Base-by-base conservation (phyloP, 352 stramenopile species). In the Phytophthora megakarya region DNA sequence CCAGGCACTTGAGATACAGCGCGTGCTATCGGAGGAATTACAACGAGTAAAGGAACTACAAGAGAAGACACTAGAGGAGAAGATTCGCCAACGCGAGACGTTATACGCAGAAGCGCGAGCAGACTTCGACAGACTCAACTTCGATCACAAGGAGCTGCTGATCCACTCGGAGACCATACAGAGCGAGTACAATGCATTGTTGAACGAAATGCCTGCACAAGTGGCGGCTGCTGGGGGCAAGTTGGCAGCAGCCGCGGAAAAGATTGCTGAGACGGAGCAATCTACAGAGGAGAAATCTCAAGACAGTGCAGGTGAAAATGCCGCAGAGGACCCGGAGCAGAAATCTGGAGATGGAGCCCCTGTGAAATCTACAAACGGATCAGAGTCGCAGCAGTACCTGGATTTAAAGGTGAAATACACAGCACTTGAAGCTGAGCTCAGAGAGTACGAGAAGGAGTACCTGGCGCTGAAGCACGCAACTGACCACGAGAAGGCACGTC, bases 81-180 rank as follows among this genome's bases (percentile, higher is more conserved):
- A 85, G 23, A 68, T 90, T n/a, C 79, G 82, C 15, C 76, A 89
- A 48, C 78, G 61, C 13, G 84, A 92, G 32, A 80, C 74, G 11
- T 55, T 84, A 16, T 81, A 78, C 46, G 66, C 68, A 6, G 78
- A 94, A 48, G 33, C 92, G 37, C 75, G 76, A 19, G 70, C 75
- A 15, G 84, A 93, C 25, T 90, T 89, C 22, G 85, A 94, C 23
- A 72, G 81, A 22, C 72, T 94, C n/a, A 86, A 77, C 43, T 93
- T 91, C 46, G 84, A 96, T 51, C 81, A 93, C 65, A 82, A 94
- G 66, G 86, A 94, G 60, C 74, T 94, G 25, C 61, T 78, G 12
- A 92, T 92, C 48, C 86, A 94, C 53, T 76, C 83, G 1, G 84
- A 94, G 39, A 91, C 86, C 32, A 65, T 94, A 23, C 84, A 92